phyloP scores from a whole-genome alignment of 305 asterid species.

The Plantago rigida region DNA sequence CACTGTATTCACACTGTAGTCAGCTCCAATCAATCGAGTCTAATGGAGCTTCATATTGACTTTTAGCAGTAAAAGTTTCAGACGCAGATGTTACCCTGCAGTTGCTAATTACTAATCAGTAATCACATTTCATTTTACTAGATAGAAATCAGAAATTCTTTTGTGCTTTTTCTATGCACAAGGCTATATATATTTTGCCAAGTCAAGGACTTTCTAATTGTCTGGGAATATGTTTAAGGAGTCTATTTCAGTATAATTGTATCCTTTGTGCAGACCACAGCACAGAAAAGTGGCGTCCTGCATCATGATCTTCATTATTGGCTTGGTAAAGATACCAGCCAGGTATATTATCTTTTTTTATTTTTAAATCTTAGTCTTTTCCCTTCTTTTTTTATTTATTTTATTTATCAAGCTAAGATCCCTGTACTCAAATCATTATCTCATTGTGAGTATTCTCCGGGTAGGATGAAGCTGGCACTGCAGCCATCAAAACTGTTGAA shows the following conservation, averaged over 20 bases:
- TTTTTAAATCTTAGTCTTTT: neutral
- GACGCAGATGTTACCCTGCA: too few species aligned
- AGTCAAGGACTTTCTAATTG: neutral
- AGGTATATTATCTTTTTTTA: constrained; percentile 37
- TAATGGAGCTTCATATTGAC: too few species aligned
- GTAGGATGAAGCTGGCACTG: constrained; percentile 93
- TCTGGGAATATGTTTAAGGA: constrained; percentile 18
- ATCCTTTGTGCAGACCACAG: constrained; percentile 62
- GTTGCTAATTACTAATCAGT: too few species aligned
- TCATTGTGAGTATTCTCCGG: constrained; percentile 22
- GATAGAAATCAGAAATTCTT: too few species aligned
- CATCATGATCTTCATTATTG: constrained; percentile 89
- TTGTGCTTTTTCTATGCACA: too few species aligned
- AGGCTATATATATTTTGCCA: neutral
- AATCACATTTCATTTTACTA: too few species aligned
- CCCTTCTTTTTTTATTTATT: too few species aligned
- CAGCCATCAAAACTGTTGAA: constrained; percentile 89
- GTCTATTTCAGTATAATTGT: constrained; percentile 21
- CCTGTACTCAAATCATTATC: constrained; percentile 8
- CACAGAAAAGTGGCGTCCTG: constrained; percentile 67
- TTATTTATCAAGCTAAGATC: constrained; percentile 9
- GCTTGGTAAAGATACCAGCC: constrained; percentile 95
- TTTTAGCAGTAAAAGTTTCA: too few species aligned
- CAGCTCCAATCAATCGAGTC: too few species aligned
- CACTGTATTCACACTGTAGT: too few species aligned